phyloP scores from a whole-genome alignment of 331 rosid genomes.

The Saraca asoca region DNA sequence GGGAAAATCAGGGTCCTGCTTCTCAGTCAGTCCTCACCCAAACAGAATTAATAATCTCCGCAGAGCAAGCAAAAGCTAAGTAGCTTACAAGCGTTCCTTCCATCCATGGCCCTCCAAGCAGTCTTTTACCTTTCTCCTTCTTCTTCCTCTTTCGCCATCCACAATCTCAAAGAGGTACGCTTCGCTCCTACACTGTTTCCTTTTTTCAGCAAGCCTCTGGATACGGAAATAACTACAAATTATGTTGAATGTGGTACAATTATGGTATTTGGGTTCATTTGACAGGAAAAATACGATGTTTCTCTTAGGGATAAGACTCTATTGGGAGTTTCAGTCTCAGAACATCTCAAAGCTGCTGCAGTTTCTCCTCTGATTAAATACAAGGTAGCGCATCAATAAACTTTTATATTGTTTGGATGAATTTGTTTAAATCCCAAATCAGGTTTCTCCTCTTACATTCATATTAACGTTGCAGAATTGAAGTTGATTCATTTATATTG shows the following conservation, averaged over 20 bases:
- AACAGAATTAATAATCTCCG: too few relatives aligned
- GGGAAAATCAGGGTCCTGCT: neutral
- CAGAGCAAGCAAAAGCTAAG: neutral
- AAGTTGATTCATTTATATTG: neutral
- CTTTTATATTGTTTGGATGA: neutral
- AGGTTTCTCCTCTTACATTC: neutral
- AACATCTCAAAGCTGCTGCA: conserved; percentile 18
- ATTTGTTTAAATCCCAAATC: too few relatives aligned
- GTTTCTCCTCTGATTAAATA: conserved; percentile 28
- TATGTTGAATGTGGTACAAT: neutral
- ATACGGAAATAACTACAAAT: neutral
- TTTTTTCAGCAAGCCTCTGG: too few relatives aligned
- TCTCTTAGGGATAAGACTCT: conserved; percentile 32
- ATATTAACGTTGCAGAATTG: neutral
- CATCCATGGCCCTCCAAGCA: conserved; percentile 42
- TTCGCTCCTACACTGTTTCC: neutral
- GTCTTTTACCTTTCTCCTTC: conserved; percentile 33
- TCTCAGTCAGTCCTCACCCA: neutral
- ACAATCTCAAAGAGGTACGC: conserved; percentile 34
- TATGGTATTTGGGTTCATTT: neutral
- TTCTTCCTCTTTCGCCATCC: conserved; percentile 9
- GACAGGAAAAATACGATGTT: conserved; percentile 32
- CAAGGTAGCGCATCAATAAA: neutral
- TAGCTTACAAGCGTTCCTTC: neutral
- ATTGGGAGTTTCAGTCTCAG: conserved; percentile 33